Conservation (phyloP, 129 eudicot species). For the Escallonia herrerae region DNA sequence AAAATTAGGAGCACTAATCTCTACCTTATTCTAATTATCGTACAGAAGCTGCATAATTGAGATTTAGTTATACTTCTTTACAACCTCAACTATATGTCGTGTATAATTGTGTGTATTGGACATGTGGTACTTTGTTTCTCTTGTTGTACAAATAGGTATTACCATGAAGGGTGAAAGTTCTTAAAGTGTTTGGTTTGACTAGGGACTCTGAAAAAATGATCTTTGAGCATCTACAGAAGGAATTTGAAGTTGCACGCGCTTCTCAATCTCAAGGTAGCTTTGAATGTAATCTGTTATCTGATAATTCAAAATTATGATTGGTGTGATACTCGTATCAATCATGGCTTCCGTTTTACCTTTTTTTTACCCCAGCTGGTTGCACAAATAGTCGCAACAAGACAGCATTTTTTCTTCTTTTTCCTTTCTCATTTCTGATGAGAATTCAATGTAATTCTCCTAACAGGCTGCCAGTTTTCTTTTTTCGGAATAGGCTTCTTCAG, state of each 20-base stretch:
- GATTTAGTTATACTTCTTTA: too few relatives aligned
- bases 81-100: too few relatives aligned
- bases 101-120: too few relatives aligned
- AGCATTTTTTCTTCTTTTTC: neutral
- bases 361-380: neutral
- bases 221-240: slow-evolving; percentile 86
- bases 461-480: too few relatives aligned
- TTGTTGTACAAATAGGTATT: neutral
- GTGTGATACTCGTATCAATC: neutral
- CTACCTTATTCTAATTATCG: too few relatives aligned
- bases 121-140: neutral
- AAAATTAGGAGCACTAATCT: too few relatives aligned
- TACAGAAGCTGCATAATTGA: too few relatives aligned
- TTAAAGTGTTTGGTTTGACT: neutral
- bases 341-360: neutral
- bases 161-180: neutral
- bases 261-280: slow-evolving; percentile 75
- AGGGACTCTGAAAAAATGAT: slow-evolving; percentile 93
- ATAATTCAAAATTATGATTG: neutral
- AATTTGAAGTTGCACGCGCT: slow-evolving; percentile 85
- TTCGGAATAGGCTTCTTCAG: too few relatives aligned
- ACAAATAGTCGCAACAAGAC: neutral
- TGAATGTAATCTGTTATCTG: neutral
- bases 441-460: too few relatives aligned
- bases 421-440: neutral